Conservation (phyloP, 495 filamentous ascomycete genomes). For the Aspergillus diversus region DNA sequence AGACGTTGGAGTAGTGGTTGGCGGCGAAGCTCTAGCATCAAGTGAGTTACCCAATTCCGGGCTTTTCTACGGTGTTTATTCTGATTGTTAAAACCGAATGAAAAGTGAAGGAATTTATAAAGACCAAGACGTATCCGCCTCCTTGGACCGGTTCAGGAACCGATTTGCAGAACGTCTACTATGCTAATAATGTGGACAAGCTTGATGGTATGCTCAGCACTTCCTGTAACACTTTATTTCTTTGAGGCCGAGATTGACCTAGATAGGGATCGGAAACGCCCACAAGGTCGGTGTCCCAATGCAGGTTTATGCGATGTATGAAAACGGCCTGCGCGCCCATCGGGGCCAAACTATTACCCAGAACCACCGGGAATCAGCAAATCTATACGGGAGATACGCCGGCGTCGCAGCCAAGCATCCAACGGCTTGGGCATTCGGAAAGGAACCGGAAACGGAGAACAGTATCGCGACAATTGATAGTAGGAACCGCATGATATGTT, state of each 20-base stretch:
- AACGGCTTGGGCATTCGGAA: neutral
- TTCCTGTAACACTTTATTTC: too few relatives aligned
- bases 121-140: neutral
- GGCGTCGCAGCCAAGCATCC: slow-evolving; percentile 68
- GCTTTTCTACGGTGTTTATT: too few relatives aligned
- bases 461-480: neutral
- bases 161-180: neutral
- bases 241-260: too few relatives aligned
- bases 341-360: neutral
- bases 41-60: neutral
- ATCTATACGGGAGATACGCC: slow-evolving; percentile 46
- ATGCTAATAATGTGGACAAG: neutral
- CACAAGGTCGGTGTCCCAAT: neutral
- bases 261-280: neutral
- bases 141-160: neutral
- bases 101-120: neutral
- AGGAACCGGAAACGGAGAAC: neutral
- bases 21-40: neutral
- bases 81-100: too few relatives aligned
- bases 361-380: neutral
- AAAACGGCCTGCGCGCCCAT: neutral
- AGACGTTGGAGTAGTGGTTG: neutral
- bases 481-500: neutral
- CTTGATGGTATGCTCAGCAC: neutral
- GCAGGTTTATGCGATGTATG: neutral